phyloP scores from a whole-genome alignment of 2,329 filamentous ascomycete species.

The Hymenoscyphus albidus region DNA sequence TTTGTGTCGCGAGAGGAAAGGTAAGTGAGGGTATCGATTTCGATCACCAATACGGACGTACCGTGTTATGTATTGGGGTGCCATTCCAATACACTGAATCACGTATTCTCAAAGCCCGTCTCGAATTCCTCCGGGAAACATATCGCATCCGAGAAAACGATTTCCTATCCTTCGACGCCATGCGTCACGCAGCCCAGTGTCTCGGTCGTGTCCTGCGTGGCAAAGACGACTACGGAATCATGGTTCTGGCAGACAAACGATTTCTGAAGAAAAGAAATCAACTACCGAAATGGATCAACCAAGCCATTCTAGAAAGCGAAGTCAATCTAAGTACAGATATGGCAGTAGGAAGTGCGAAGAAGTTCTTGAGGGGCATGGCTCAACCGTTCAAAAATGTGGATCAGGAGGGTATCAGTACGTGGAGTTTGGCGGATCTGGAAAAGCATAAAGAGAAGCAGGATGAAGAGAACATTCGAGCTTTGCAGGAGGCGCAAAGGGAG shows the following conservation, averaged over 20 bases:
- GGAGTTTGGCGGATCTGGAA: slow-evolving; percentile 77
- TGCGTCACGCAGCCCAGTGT: slow-evolving; percentile 98
- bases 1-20: slow-evolving; percentile 95
- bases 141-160: slow-evolving; percentile 97
- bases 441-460: slow-evolving; percentile 73
- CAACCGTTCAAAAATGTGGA: slow-evolving; percentile 79
- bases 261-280: slow-evolving; percentile 90
- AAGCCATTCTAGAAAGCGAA: slow-evolving; percentile 79
- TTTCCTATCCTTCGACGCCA: slow-evolving; percentile 96
- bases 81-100: slow-evolving; percentile 99
- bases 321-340: slow-evolving; percentile 93
- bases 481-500: slow-evolving; percentile 44
- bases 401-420: slow-evolving; percentile 90
- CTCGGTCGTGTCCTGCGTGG: slow-evolving; percentile 89
- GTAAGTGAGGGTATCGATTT: slow-evolving; percentile 99
- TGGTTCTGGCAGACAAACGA: slow-evolving; percentile 91
- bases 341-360: slow-evolving; percentile 83
- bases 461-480: slow-evolving; percentile 61
- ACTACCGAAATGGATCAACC: slow-evolving; percentile 94
- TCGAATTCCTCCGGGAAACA: slow-evolving; percentile 95
- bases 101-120: slow-evolving; percentile 87
- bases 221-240: slow-evolving; percentile 99
- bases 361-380: slow-evolving; percentile 86
- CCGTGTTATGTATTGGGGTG: slow-evolving; percentile 92
- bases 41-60: slow-evolving; percentile 95